Evolutionary conservation across 768 basidiomycete species (phyloP).

Genomic region (Suillus paluster): DNA sequence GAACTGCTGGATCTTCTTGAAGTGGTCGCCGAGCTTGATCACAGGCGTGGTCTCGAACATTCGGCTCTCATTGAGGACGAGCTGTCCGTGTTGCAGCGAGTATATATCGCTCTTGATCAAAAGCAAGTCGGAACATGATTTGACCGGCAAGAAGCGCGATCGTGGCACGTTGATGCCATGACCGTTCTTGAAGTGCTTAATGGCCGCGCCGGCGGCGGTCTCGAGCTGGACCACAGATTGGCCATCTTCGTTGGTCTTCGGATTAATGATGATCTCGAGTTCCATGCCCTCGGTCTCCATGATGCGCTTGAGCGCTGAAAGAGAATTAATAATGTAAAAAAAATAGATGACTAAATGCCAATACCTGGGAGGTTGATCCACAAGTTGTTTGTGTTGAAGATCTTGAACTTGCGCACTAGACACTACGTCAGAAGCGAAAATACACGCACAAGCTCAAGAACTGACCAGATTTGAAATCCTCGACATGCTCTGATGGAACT

Average conservation of each 20-base stretch:
- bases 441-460: neutral
- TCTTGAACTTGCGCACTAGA: slow-evolving; percentile 73
- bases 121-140: slow-evolving; percentile 65
- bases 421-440: neutral
- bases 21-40: slow-evolving; percentile 77
- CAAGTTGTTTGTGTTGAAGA: slow-evolving; percentile 76
- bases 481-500: slow-evolving; percentile 71
- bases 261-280: slow-evolving; percentile 82
- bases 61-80: slow-evolving; percentile 61
- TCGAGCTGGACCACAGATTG: slow-evolving; percentile 78
- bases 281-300: slow-evolving; percentile 71
- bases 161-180: slow-evolving; percentile 79
- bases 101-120: slow-evolving; percentile 74
- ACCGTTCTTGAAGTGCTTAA: slow-evolving; percentile 70
- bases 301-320: slow-evolving; percentile 68
- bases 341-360: slow-evolving; percentile 1
- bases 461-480: slow-evolving; percentile 68
- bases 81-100: slow-evolving; percentile 68
- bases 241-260: slow-evolving; percentile 70
- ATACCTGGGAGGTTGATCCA: slow-evolving; percentile 57
- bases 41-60: slow-evolving; percentile 71
- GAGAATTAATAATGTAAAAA: slow-evolving; percentile 8
- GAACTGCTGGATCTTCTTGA: slow-evolving; percentile 76
- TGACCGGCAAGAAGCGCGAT: slow-evolving; percentile 70
- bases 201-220: slow-evolving; percentile 76